Base-by-base conservation (phyloP, 2,329 filamentous ascomycete species). In the Stemphylium beticola region DNA sequence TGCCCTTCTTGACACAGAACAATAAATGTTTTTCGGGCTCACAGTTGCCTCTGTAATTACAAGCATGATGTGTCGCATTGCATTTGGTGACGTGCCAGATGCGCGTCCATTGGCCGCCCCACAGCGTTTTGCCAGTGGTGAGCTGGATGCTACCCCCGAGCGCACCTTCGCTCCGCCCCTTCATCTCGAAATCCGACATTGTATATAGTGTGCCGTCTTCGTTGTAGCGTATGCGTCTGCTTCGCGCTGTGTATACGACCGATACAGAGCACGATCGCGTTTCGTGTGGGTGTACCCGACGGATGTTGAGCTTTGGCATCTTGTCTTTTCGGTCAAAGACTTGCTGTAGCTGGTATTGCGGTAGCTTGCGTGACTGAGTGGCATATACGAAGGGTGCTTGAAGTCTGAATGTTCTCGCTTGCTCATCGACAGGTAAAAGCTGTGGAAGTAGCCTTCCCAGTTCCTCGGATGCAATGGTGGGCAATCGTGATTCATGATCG, bases 291-390 rank as follows among this genome's bases (percentile, higher is more conserved):
- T 53, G 56, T 2, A 71, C 48, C 4, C 65, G 56, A 22, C 67
- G 52, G 14, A 71, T 61, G 18, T 52, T 54, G 7, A 71, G 53
- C 29, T 51, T 57, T 0, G 53, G 22, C 4, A 60, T 57, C 15
- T 41, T 45, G 11, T 60, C 61, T 20, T 37, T 44, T 2, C 38
- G 45, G 7, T 55, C 56, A 29, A 58, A 54, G 0, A 62, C 56
- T 41, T 60, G 59, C 15, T 60, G 49, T 24, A 71, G 14, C 41
- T 71, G 67, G 47, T 69, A 71, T 22, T 61, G 49, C 8, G 67
- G 66, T 8, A 58, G 24, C 33, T 53, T 57, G 18, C 53, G 57
- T 18, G 58, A 64, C 29, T 46, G 48, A 3, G 57, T 62, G 8
- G 62, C 50, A 41, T 67, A 67, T 22, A 71, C 49, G 32, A 71